Conservation (phyloP, 2,329 filamentous ascomycete genomes). For the Tricladium varicosporioides region DNA sequence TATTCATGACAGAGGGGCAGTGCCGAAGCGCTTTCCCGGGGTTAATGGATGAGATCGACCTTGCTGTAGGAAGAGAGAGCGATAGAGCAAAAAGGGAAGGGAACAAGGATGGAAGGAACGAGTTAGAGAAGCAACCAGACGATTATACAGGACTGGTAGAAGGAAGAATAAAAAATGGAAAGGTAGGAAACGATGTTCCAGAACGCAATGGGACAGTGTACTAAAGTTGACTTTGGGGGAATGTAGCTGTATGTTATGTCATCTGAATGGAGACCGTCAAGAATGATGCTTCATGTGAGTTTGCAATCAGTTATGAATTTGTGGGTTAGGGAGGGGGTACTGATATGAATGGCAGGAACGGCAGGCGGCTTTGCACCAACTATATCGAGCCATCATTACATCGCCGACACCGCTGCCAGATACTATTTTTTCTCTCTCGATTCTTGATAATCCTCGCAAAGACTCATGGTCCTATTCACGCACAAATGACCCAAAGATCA, state of each 20-base stretch:
- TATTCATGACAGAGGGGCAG: conserved; percentile 40
- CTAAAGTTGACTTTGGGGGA: background rate
- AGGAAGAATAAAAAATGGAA: conserved; percentile 42
- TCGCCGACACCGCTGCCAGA: conserved; percentile 48
- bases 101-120: conserved; percentile 37
- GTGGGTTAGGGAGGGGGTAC: conserved; percentile 12
- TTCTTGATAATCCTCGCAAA: conserved; percentile 48
- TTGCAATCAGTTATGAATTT: background rate
- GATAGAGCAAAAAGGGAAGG: background rate
- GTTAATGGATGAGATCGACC: conserved; percentile 46
- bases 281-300: conserved; percentile 42
- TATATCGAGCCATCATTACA: conserved; percentile 51
- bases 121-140: conserved; percentile 35
- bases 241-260: conserved; percentile 45
- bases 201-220: background rate
- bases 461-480: conserved; percentile 48
- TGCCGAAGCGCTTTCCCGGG: conserved; percentile 46
- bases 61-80: conserved; percentile 39
- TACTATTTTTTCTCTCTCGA: conserved; percentile 50
- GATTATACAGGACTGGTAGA: conserved; percentile 41
- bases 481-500: conserved; percentile 37
- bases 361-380: conserved; percentile 50
- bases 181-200: conserved; percentile 29
- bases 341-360: conserved; percentile 38
- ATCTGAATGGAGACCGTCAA: conserved; percentile 40